Evolutionary conservation across 139 green algal species (phyloP), one percentile per base, ranked within the genome.

Genomic region (Tetraselmis striata): DNA sequence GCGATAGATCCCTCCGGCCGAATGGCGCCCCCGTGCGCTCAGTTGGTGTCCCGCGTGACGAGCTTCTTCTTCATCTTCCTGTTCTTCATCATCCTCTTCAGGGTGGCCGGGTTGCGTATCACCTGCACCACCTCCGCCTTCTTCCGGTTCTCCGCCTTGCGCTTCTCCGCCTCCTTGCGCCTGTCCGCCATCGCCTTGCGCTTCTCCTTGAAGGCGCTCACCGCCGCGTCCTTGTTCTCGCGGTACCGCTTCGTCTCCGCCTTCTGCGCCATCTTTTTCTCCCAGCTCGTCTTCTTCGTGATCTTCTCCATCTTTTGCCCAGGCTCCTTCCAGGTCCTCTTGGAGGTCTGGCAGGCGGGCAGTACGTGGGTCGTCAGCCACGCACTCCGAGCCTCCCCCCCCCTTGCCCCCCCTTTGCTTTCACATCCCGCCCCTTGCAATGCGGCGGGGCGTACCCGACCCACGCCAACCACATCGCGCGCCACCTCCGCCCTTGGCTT

Each of bases 71-170:
- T 74, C 77, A 83, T 28, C 82, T 93, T 94, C 74, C 93, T 94
- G 83, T 75, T 90, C 85, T 92, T 92, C 84, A 91, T 84, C 90
- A 94, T 94, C 31, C 82, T 86, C 76, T 89, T 91, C 31, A 90
- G 81, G 1, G 89, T 94, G 1, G 83, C 82, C 0, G 83, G 28
- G 26, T 82, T 91, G 1, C 58, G 78, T 23, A 79, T 83, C 75
- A 85, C 88, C 25, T 84, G 75, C 28, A 84, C 81, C 31, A 91
- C 28, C 25, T 77, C 83, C 23, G 81, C 23, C 58, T 86, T 85
- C 29, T 84, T 32, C 26, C 80, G 81, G 2, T 89, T 90, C 75
- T 89, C 90, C 82, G 88, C 81, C 84, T 91, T 91, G 23, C 78
- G 76, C n/a, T 82, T 28, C 82, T 87, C 86, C 0, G 84, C 85